phyloP scores from a whole-genome alignment of 768 basidiomycete species.

The Collybia nuda region DNA sequence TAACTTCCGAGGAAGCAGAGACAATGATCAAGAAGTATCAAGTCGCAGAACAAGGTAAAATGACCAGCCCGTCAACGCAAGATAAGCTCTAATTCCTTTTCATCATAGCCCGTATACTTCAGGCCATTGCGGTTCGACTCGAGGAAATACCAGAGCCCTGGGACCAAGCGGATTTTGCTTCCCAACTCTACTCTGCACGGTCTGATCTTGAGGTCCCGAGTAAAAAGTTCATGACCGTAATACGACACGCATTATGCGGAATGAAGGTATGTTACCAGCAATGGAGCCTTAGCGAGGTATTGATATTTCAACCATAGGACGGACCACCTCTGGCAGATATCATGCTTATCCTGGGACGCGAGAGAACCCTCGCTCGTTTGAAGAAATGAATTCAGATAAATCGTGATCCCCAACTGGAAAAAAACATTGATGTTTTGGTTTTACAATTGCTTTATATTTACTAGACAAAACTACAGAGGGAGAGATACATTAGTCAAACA shows the following conservation, averaged over 20 bases:
- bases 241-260: slow-evolving; percentile 80
- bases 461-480: not conserved
- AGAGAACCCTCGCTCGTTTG: slow-evolving; percentile 39
- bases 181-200: slow-evolving; percentile 44
- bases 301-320: slow-evolving; percentile 29
- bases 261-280: slow-evolving; percentile 60
- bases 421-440: not conserved
- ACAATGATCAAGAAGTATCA: slow-evolving; percentile 47
- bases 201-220: slow-evolving; percentile 35
- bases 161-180: slow-evolving; percentile 33
- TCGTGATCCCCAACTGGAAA: too few species aligned
- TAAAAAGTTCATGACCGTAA: slow-evolving; percentile 65
- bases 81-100: not conserved
- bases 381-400: slow-evolving; percentile 9
- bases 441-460: not conserved
- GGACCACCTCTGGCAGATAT: slow-evolving; percentile 48
- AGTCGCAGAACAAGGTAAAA: slow-evolving; percentile 43
- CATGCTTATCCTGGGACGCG: slow-evolving; percentile 40
- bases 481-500: not conserved
- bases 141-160: slow-evolving; percentile 33
- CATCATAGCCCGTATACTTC: slow-evolving; percentile 30
- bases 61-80: not conserved
- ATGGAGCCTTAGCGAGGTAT: not conserved
- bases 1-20: slow-evolving; percentile 51
- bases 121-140: slow-evolving; percentile 26